Percentiles rank a stretch among this genome's conserved stretches.
phyloP scores from a whole-genome alignment of 2,329 filamentous ascomycete species.

The Aspergillus sp. region DNA sequence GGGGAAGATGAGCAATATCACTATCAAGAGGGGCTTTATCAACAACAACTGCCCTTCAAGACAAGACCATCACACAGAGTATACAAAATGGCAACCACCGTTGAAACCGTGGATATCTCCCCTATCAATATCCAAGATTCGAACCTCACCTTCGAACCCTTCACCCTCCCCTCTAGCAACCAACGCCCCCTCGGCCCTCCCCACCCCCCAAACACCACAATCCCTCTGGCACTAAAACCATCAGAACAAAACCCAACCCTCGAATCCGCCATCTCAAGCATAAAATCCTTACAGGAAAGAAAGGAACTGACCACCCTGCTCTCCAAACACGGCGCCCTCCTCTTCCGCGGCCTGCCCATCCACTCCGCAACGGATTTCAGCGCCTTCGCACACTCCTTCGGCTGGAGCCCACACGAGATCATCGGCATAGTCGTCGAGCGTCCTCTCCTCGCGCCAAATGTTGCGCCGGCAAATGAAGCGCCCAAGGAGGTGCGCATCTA shows the following conservation, averaged over 20 bases:
- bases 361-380: constrained; percentile 48
- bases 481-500: constrained; percentile 51
- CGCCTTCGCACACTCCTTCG: constrained; percentile 52
- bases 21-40: not conserved
- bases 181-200: constrained; percentile 43
- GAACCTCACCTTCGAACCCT: constrained; percentile 36
- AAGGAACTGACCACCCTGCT: constrained; percentile 42
- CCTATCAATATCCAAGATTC: too few species aligned
- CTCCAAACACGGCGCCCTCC: constrained; percentile 47
- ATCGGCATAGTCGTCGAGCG: constrained; percentile 53
- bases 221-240: constrained; percentile 43
- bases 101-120: too few species aligned
- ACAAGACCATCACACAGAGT: not conserved
- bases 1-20: constrained; percentile 3
- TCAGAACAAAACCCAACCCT: constrained; percentile 26
- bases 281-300: constrained; percentile 39
- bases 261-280: constrained; percentile 36
- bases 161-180: constrained; percentile 42
- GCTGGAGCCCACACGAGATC: constrained; percentile 50
- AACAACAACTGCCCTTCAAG: not conserved
- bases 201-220: constrained; percentile 39
- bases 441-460: constrained; percentile 45
- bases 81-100: too few species aligned
- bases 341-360: constrained; percentile 51
- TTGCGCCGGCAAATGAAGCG: constrained; percentile 51